These are phyloP conservation scores for Aspergillus brasiliensis DNA, from an alignment of 2,329 filamentous ascomycete genomes.

Conservation along the genomic window DNA sequence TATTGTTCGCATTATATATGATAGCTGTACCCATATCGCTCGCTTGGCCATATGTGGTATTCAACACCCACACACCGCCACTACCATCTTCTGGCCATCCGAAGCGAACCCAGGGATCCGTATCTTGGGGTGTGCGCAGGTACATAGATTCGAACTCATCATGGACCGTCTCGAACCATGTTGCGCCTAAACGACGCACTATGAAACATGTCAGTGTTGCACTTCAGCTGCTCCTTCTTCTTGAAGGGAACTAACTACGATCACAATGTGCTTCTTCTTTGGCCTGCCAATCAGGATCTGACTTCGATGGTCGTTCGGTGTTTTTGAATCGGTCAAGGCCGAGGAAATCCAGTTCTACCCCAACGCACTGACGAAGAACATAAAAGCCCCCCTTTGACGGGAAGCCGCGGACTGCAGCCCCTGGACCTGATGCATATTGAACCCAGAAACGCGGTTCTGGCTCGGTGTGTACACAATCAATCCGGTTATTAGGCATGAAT, in stretches of 20 bases:
- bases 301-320: background rate
- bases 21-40: background rate
- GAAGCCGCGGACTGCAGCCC: constrained; percentile 3
- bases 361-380: background rate
- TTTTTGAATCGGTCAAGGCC: constrained; percentile 11
- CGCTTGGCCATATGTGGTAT: constrained; percentile 9
- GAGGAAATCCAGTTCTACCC: constrained; percentile 18
- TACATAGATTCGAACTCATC: background rate
- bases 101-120: background rate
- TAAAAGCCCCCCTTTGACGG: constrained; percentile 16
- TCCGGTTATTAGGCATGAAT: background rate
- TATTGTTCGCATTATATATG: constrained; percentile 10
- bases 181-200: constrained; percentile 18
- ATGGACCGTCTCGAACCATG: constrained; percentile 1
- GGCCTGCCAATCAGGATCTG: constrained; percentile 6
- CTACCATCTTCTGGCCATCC: constrained; percentile 15
- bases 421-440: background rate
- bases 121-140: background rate
- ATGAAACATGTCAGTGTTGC: background rate
- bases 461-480: background rate
- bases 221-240: background rate
- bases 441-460: background rate
- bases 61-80: constrained; percentile 17
- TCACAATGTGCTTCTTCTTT: constrained; percentile 18
- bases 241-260: constrained; percentile 6